These are phyloP conservation scores for Gracilariopsis chorda DNA, from an alignment of 23 red algal species.

Conservation along the genomic window DNA sequence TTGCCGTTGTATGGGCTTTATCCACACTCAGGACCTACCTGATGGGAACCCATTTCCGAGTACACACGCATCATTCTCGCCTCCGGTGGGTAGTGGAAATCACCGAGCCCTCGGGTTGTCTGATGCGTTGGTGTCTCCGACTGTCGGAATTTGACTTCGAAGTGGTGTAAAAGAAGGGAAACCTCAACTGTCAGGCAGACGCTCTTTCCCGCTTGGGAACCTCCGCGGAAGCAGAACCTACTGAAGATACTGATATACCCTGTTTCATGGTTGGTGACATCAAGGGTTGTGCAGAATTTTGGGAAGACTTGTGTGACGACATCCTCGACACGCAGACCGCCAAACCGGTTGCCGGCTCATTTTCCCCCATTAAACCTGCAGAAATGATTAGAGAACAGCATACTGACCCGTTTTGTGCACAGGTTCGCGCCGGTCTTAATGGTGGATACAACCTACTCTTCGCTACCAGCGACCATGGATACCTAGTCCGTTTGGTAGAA, in stretches of 20 bases:
- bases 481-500: background rate
- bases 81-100: background rate
- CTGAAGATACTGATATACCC: too few relatives aligned
- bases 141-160: conserved; percentile 14
- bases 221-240: too few relatives aligned
- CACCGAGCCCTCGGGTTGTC: background rate
- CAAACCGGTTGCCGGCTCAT: too few relatives aligned
- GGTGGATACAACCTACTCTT: background rate
- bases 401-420: background rate
- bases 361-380: too few relatives aligned
- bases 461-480: background rate
- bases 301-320: too few relatives aligned
- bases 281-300: too few relatives aligned
- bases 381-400: too few relatives aligned
- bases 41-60: background rate
- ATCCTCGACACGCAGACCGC: too few relatives aligned
- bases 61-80: background rate
- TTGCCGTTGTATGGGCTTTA: background rate
- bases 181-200: background rate
- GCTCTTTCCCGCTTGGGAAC: background rate
- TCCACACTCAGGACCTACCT: background rate
- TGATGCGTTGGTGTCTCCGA: background rate
- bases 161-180: background rate
- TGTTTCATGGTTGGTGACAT: too few relatives aligned
- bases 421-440: background rate